phyloP scores from a whole-genome alignment of 164 flowering plant species.

The Houttuynia cordata region DNA sequence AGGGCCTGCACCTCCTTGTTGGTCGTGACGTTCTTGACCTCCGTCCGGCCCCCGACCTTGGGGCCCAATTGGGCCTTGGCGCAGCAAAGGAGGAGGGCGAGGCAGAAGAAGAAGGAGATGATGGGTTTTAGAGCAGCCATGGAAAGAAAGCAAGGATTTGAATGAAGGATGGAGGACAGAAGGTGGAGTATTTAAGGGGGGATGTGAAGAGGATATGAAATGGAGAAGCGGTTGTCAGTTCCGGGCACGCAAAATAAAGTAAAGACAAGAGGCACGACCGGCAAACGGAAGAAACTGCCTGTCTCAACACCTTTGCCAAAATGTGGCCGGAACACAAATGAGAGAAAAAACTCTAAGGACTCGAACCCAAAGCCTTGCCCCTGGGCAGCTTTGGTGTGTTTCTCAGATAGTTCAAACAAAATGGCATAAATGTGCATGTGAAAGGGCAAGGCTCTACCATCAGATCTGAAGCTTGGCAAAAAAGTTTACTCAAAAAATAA shows the following conservation, averaged over 20 bases:
- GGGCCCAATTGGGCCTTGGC: background rate
- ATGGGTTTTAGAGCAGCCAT: background rate
- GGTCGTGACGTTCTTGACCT: slow-evolving; percentile 29
- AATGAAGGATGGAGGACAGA: background rate
- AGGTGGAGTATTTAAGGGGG: background rate
- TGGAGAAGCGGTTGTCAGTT: background rate
- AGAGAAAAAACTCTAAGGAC: too few species aligned
- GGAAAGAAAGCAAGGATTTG: background rate
- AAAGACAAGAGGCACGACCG: background rate
- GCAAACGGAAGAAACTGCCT: too few species aligned
- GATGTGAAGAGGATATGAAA: background rate
- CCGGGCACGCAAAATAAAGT: background rate
- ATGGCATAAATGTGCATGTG: too few species aligned
- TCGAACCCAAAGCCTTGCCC: too few species aligned
- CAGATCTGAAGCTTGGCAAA: too few species aligned
- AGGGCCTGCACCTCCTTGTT: slow-evolving; percentile 61
- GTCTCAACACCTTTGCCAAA: too few species aligned
- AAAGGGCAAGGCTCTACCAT: too few species aligned
- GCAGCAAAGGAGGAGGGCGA: background rate
- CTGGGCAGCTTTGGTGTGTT: too few species aligned
- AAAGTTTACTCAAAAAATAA: too few species aligned
- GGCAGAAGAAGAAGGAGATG: background rate
- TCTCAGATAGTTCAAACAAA: too few species aligned
- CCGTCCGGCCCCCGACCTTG: slow-evolving; percentile 30
- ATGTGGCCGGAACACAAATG: too few species aligned